Evolutionary conservation across 2,329 filamentous ascomycete genomes (phyloP), one percentile per base, ranked within the genome.

Genomic region (Aspergillus luchuensis): DNA sequence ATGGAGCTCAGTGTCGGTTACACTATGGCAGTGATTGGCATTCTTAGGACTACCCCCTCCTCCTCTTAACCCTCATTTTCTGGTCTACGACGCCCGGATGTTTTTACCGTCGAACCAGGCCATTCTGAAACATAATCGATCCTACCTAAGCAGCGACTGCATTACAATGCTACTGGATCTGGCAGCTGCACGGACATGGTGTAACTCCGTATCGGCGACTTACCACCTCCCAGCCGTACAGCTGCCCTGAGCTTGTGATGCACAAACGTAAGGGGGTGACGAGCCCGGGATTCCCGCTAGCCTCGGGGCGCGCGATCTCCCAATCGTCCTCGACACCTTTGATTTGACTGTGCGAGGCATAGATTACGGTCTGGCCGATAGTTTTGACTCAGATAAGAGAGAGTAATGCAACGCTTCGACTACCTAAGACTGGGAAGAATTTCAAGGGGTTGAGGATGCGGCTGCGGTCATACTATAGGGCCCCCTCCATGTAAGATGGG

Each of bases 51-150:
- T 36, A 13, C 33, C 33, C 30, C 33, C 33, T 36, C 33, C 33
- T 36, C 33, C 11, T 36, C 33, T 5, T 28, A 2, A 49, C 13
- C 25, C 23, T 25, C 47, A 33, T 50, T 17, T 33, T 28, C 47
- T 8, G 43, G n/a, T 38, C 19, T 48, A 21, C 33, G 33, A 33
- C 48, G 51, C 49, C 58, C 57, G 50, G 63, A 41, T 61, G 63
- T 58, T 59, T 57, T 50, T 47, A 30, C 56, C 58, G 53, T 61
- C 61, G 53, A 63, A 63, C 53, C 58, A 52, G 47, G 57, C 55
- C 38, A 23, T 56, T 47, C 38, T 23, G 50, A 49, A 50, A 45
- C 54, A 47, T 38, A 21, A 50, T 55, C 41, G 19, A 47, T 54
- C 21, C 13, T 53, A 45, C 21, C 52, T n/a, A 43, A 36, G n/a